Conservation (phyloP, 768 basidiomycete genomes). For the Candolleomyces efflorescens region DNA sequence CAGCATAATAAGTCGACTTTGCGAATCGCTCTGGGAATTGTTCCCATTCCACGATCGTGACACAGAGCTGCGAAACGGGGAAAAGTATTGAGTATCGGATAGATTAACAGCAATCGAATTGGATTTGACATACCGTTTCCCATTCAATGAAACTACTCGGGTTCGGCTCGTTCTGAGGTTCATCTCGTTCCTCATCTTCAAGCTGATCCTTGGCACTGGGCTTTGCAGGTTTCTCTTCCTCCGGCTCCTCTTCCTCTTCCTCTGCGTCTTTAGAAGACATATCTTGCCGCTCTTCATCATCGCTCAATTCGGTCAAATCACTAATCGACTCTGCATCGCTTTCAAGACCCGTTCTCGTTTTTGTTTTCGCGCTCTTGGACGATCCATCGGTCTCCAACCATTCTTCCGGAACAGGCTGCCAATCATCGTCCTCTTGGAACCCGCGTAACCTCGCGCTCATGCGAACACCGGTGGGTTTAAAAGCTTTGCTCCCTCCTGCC, state of each 20-base stretch:
- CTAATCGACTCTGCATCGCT: constrained; percentile 61
- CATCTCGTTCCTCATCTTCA: too few relatives aligned
- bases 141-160: constrained; percentile 68
- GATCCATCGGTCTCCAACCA: constrained; percentile 43
- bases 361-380: constrained; percentile 10
- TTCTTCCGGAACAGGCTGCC: constrained; percentile 78
- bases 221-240: neutral
- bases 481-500: neutral
- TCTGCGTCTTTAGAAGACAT: constrained; percentile 2
- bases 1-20: constrained; percentile 71
- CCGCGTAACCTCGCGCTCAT: constrained; percentile 65
- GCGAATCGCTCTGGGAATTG: constrained; percentile 70
- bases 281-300: constrained; percentile 28
- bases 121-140: constrained; percentile 67
- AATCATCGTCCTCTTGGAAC: constrained; percentile 49
- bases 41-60: constrained; percentile 84
- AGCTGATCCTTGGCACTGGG: constrained; percentile 10
- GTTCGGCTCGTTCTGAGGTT: too few relatives aligned
- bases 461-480: constrained; percentile 20
- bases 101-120: neutral
- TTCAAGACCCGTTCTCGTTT: constrained; percentile 53
- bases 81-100: neutral
- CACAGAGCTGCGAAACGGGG: constrained; percentile 57
- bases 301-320: constrained; percentile 72
- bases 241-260: constrained; percentile 30